These are phyloP conservation scores for Xerocomus amazonicus DNA, from an alignment of 1,284 basidiomycete genomes.

Conservation along the genomic window DNA sequence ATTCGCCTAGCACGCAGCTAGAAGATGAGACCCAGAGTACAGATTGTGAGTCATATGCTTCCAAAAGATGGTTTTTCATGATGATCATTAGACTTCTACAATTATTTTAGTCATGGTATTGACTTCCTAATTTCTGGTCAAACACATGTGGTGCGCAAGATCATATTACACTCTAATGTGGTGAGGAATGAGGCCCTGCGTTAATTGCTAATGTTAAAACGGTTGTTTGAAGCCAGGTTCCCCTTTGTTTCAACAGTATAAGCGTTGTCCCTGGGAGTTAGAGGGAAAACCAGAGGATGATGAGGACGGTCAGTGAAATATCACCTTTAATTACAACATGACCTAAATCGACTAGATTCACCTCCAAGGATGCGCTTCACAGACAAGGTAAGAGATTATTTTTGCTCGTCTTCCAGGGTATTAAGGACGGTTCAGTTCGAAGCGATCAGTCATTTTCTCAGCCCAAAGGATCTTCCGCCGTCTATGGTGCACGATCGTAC, in stretches of 20 bases:
- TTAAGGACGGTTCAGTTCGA: constrained; percentile 49
- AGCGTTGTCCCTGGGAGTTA: constrained; percentile 86
- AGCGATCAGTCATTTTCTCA: constrained; percentile 70
- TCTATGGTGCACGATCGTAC: constrained; percentile 86
- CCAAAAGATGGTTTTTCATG: constrained; percentile 1
- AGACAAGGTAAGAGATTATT: constrained; percentile 49
- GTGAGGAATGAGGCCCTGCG: constrained; percentile 44
- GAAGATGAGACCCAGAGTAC: constrained; percentile 42
- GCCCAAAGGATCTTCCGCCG: constrained; percentile 63
- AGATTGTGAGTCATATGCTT: constrained; percentile 38
- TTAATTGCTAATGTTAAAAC: background rate
- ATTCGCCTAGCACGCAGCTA: constrained; percentile 45
- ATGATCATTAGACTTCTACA: constrained; percentile 72
- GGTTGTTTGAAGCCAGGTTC: constrained; percentile 65
- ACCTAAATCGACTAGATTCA: constrained; percentile 44
- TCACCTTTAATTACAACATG: background rate
- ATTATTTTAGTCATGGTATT: constrained; percentile 86
- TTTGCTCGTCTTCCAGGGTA: background rate
- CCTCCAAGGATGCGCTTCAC: constrained; percentile 64
- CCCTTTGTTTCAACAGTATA: constrained; percentile 82
- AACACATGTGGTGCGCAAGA: constrained; percentile 75
- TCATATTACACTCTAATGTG: constrained; percentile 81
- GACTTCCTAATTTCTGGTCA: constrained; percentile 77
- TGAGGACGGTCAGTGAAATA: constrained; percentile 54
- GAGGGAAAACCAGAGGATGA: constrained; percentile 71